These are phyloP conservation scores for Plasmopara halstedii DNA, from an alignment of 352 stramenopile species.

Conservation along the genomic window DNA sequence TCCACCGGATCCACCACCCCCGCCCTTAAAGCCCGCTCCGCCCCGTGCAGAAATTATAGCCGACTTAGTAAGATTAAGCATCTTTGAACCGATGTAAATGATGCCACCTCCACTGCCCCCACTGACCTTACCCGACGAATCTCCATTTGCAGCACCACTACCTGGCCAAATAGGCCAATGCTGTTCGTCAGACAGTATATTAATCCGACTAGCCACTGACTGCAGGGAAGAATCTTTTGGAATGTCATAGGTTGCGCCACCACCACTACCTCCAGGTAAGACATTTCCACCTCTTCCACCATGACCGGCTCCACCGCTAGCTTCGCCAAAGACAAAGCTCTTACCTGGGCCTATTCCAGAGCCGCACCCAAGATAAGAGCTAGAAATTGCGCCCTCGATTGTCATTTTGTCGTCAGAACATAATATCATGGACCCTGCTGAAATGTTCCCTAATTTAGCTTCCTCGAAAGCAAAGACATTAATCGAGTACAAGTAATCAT, in stretches of 20 bases:
- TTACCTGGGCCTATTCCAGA: slow-evolving; percentile 47
- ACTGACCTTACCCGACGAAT: slow-evolving; percentile 39
- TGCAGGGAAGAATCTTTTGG: slow-evolving; percentile 12
- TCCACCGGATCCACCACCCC: slow-evolving; percentile 65
- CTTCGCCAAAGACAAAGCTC: slow-evolving; percentile 35
- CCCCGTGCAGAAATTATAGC: slow-evolving; percentile 46
- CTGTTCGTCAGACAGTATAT: slow-evolving; percentile 8
- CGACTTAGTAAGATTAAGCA: slow-evolving; percentile 35
- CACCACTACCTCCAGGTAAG: slow-evolving; percentile 42
- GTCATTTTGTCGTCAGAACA: slow-evolving; percentile 37
- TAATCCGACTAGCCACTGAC: slow-evolving; percentile 6
- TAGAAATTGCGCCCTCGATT: slow-evolving; percentile 32
- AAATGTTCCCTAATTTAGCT: slow-evolving; percentile 38
- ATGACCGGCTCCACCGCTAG: slow-evolving; percentile 63
- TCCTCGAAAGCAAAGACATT: slow-evolving; percentile 36
- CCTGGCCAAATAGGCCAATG: slow-evolving; percentile 61
- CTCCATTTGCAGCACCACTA: slow-evolving; percentile 47
- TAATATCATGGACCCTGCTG: slow-evolving; percentile 48
- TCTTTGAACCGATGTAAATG: slow-evolving; percentile 53
- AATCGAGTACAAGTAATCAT: slow-evolving; percentile 29
- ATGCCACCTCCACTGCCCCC: slow-evolving; percentile 66
- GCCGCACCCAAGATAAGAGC: slow-evolving; percentile 35
- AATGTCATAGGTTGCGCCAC: slow-evolving; percentile 37
- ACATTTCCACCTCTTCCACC: slow-evolving; percentile 54
- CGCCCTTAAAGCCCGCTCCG: slow-evolving; percentile 43